phyloP scores from a whole-genome alignment of 352 stramenopile species.

The Peronospora farinosa region DNA sequence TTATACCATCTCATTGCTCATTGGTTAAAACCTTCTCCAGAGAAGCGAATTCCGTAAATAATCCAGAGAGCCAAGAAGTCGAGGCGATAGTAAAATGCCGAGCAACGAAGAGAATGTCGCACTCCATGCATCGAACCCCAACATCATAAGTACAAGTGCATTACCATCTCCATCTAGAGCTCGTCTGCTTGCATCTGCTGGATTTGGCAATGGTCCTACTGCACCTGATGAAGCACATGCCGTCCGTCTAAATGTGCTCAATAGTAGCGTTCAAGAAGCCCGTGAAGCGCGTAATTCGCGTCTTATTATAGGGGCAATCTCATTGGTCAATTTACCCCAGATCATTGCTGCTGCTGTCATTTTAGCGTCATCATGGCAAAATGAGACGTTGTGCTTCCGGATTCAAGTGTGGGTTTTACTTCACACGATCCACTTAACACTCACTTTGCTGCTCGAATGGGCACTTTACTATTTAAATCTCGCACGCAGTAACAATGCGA shows the following conservation, averaged over 20 bases:
- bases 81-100: constrained; percentile 11
- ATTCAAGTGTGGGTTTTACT: constrained; percentile 82
- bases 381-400: constrained; percentile 69
- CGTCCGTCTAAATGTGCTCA: constrained; percentile 79
- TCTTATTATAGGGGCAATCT: constrained; percentile 74
- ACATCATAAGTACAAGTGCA: constrained; percentile 13
- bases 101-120: constrained; percentile 28
- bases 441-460: constrained; percentile 73
- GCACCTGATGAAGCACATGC: constrained; percentile 66
- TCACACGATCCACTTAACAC: constrained; percentile 59
- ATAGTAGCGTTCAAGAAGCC: constrained; percentile 74
- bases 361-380: constrained; percentile 60
- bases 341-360: constrained; percentile 52
- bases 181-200: constrained; percentile 22
- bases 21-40: no score
- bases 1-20: no score
- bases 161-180: constrained; percentile 25
- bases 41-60: no score
- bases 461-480: constrained; percentile 68
- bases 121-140: constrained; percentile 17
- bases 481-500: constrained; percentile 44
- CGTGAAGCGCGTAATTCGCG: constrained; percentile 72
- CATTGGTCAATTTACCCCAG: constrained; percentile 72
- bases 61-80: no score
- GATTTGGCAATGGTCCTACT: constrained; percentile 19